phyloP scores from a whole-genome alignment of 352 stramenopile genomes.

The Pilasporangium apinafurcum region DNA sequence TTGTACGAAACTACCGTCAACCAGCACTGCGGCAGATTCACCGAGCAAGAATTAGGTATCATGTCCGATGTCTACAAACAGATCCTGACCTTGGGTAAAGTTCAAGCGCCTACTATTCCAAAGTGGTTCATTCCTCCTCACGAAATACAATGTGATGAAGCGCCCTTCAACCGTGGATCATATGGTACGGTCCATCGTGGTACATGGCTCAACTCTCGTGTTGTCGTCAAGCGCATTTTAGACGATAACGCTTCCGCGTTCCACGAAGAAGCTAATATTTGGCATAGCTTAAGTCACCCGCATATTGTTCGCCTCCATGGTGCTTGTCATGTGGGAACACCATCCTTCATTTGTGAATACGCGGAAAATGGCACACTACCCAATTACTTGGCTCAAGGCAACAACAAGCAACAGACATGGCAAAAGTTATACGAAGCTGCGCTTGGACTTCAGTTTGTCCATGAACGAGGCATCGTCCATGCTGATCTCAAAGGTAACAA shows the following conservation, averaged over 20 bases:
- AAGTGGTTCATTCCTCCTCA: slow-evolving; percentile 15
- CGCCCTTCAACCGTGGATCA: slow-evolving; percentile 2
- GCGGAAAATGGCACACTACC: not conserved
- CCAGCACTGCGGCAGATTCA: too few relatives aligned
- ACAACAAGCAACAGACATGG: not conserved
- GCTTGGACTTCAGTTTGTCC: slow-evolving; percentile 1
- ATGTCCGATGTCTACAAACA: too few relatives aligned
- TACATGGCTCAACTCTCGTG: not conserved
- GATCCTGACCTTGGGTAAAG: too few relatives aligned
- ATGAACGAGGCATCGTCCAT: slow-evolving; percentile 4
- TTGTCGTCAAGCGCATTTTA: slow-evolving; percentile 6
- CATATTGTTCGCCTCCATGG: slow-evolving; percentile 2
- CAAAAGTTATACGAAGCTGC: slow-evolving; percentile 6
- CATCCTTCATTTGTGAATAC: slow-evolving; percentile 3
- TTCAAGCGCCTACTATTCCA: slow-evolving; percentile 6
- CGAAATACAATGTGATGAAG: slow-evolving; percentile 6
- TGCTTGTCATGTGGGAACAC: not conserved
- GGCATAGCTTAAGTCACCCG: not conserved
- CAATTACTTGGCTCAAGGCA: not conserved
- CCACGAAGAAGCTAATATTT: not conserved
- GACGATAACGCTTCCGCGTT: too few relatives aligned
- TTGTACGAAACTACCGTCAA: too few relatives aligned
- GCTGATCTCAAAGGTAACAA: slow-evolving; percentile 7
- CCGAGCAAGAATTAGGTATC: too few relatives aligned
- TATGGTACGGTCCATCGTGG: slow-evolving; percentile 1